These are phyloP conservation scores for Aspergillus jensenii DNA, from an alignment of 2,329 filamentous ascomycete genomes.

Conservation along the genomic window DNA sequence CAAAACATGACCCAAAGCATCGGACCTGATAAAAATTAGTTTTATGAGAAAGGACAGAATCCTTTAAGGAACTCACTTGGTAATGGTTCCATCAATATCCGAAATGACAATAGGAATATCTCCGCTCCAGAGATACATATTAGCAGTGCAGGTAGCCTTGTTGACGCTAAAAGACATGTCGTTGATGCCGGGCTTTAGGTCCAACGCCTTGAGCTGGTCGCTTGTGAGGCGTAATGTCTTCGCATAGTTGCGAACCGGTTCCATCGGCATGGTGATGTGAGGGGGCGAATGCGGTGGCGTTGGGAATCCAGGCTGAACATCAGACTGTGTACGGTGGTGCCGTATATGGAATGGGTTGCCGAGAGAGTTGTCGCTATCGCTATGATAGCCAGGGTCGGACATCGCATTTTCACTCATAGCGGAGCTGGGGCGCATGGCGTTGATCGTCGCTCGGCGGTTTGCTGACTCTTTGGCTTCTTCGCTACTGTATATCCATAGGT, in stretches of 20 bases:
- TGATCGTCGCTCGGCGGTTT: constrained; percentile 60
- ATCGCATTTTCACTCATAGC: constrained; percentile 70
- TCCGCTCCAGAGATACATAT: constrained; percentile 91
- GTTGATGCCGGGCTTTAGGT: constrained; percentile 83
- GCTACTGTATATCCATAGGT: constrained; percentile 99
- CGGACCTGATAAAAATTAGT: constrained; percentile 55
- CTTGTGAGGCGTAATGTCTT: constrained; percentile 95
- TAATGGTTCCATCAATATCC: constrained; percentile 98
- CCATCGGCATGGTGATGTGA: constrained; percentile 51
- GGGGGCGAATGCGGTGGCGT: constrained; percentile 57
- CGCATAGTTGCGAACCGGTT: constrained; percentile 84
- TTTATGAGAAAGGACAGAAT: neutral
- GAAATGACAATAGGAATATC: constrained; percentile 95
- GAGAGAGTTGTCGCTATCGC: constrained; percentile 71
- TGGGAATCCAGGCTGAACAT: constrained; percentile 67
- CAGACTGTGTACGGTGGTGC: constrained; percentile 61
- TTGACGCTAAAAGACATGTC: constrained; percentile 96
- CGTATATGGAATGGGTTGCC: constrained; percentile 60
- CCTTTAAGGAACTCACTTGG: constrained; percentile 59
- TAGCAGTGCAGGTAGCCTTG: constrained; percentile 83
- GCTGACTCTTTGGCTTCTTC: constrained; percentile 93
- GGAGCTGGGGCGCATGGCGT: constrained; percentile 52
- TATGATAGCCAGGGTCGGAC: constrained; percentile 94
- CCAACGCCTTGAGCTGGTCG: constrained; percentile 84
- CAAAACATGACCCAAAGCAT: constrained; percentile 87